Conservation (phyloP, 225 moss, liverwort and hornwort species). For the Pleurozium schreberi region DNA sequence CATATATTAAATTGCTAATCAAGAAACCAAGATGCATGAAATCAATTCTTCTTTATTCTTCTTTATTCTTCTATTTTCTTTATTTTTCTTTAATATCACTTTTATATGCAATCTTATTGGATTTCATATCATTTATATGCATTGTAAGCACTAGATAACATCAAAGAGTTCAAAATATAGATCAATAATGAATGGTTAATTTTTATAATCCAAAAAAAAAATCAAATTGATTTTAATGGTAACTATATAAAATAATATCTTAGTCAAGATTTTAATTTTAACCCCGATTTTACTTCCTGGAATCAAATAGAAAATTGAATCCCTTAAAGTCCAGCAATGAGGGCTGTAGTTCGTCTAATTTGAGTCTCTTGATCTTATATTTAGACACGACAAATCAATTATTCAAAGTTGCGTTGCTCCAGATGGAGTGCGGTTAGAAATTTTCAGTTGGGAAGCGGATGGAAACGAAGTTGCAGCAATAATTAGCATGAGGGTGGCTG, state of each 20-base stretch:
- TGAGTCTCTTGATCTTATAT: background rate
- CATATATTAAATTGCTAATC: background rate
- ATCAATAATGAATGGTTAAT: background rate
- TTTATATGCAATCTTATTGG: background rate
- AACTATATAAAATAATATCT: too few species aligned
- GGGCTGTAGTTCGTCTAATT: background rate
- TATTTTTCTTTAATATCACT: background rate
- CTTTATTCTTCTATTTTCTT: background rate
- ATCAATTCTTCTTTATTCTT: background rate
- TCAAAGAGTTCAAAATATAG: background rate
- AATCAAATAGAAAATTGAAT: background rate
- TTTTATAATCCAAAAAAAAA: accelerated
- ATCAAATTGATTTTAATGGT: background rate
- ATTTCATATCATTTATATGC: background rate
- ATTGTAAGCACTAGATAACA: background rate
- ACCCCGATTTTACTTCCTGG: background rate
- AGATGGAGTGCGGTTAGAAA: background rate
- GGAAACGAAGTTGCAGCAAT: background rate
- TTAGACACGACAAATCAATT: background rate
- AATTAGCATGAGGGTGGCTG: background rate
- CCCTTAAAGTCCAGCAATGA: background rate
- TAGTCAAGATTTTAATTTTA: accelerated
- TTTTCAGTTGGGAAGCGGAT: background rate
- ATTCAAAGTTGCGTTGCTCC: background rate
- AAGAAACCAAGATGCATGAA: background rate